phyloP scores from a whole-genome alignment of 164 flowering plant genomes.

The Euptelea pleiosperma region DNA sequence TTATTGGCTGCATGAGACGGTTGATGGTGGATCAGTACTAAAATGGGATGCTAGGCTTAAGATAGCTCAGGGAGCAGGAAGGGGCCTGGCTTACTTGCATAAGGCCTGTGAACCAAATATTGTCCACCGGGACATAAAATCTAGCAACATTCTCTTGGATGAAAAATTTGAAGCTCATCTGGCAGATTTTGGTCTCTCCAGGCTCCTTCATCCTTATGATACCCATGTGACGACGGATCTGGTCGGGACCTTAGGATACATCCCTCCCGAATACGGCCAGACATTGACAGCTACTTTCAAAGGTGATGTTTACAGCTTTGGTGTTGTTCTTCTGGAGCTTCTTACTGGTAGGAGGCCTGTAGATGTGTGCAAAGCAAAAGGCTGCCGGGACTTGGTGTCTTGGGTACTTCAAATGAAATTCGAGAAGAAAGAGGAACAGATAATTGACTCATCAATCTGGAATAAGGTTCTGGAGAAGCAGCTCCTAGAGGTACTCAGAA shows the following conservation, averaged over 20 bases:
- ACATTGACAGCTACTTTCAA: slow-evolving; percentile 67
- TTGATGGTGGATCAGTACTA: slow-evolving; percentile 46
- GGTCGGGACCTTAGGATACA: slow-evolving; percentile 84
- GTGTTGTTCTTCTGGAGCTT: slow-evolving; percentile 81
- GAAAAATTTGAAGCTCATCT: slow-evolving; percentile 72
- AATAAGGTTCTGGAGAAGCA: slow-evolving; percentile 46
- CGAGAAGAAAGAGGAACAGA: slow-evolving; percentile 45
- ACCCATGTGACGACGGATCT: slow-evolving; percentile 88
- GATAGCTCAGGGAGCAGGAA: slow-evolving; percentile 75
- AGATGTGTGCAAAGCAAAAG: slow-evolving; percentile 65
- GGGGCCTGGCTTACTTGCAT: slow-evolving; percentile 76
- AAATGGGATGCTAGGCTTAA: slow-evolving; percentile 56
- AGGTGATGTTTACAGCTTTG: slow-evolving; percentile 88
- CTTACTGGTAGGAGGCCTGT: slow-evolving; percentile 76
- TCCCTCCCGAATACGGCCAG: slow-evolving; percentile 84
- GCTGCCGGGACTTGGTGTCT: slow-evolving; percentile 64
- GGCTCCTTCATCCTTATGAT: slow-evolving; percentile 70
- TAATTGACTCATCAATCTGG: slow-evolving; percentile 56
- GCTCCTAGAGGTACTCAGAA: slow-evolving; percentile 46
- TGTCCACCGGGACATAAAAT: slow-evolving; percentile 73
- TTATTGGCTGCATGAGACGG: slow-evolving; percentile 79
- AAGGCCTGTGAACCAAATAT: slow-evolving; percentile 62
- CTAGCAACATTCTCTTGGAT: slow-evolving; percentile 80
- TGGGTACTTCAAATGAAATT: slow-evolving; percentile 74
- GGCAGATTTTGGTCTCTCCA: slow-evolving; percentile 83